Evolutionary conservation across 208 protist genomes (phyloP).

Genomic region (Kentomonas sorsogonicus): DNA sequence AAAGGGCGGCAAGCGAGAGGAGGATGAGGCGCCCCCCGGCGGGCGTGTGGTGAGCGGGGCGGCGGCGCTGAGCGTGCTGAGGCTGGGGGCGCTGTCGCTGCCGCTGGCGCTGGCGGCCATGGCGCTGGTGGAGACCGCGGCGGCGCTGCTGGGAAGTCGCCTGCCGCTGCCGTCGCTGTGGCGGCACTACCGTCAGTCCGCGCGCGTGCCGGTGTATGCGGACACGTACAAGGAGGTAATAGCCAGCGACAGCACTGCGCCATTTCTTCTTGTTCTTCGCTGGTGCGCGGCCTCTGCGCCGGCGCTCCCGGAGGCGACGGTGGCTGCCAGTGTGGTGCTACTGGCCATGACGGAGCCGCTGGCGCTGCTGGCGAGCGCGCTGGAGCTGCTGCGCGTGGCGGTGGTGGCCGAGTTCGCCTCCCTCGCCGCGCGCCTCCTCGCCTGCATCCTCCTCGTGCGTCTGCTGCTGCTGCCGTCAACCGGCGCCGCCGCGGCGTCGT

Average conservation of each 20-base stretch:
- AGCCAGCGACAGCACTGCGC: too few species aligned
- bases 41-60: too few species aligned
- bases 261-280: too few species aligned
- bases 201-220: too few species aligned
- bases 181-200: too few species aligned
- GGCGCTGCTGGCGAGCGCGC: not conserved
- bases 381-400: conserved; percentile 25
- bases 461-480: conserved; percentile 6
- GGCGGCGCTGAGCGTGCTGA: not conserved
- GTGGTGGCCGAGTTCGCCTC: conserved; percentile 65
- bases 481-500: conserved; percentile 1
- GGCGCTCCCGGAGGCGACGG: too few species aligned
- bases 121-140: conserved; percentile 20
- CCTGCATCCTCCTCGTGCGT: conserved; percentile 32
- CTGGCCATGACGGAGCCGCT: too few species aligned
- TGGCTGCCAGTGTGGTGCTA: too few species aligned
- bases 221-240: too few species aligned
- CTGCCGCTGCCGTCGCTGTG: too few species aligned
- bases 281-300: too few species aligned
- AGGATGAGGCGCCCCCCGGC: not conserved
- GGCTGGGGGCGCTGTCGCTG: conserved; percentile 8
- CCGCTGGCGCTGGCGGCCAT: conserved; percentile 6
- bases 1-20: not conserved
- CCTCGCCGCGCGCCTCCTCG: conserved; percentile 39
- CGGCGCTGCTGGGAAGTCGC: too few species aligned